These are phyloP conservation scores for Iodosphaeria phyllophila DNA, from an alignment of 2,329 filamentous ascomycete genomes.

Conservation along the genomic window DNA sequence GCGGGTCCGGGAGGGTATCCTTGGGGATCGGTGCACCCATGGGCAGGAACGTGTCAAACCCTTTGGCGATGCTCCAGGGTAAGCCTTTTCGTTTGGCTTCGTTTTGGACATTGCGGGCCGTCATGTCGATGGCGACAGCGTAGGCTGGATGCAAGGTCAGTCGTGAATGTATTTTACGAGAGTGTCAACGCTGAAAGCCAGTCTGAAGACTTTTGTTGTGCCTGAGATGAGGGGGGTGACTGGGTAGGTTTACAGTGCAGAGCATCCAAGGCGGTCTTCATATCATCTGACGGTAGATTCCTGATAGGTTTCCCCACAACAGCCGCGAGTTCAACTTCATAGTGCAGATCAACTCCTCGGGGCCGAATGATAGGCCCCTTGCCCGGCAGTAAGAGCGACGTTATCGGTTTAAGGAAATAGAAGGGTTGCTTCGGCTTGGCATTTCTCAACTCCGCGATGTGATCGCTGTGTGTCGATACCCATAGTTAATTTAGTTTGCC, in stretches of 20 bases:
- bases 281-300: slow-evolving; percentile 59
- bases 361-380: slow-evolving; percentile 69
- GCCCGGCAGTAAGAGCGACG: slow-evolving; percentile 63
- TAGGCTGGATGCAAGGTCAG: slow-evolving; percentile 38
- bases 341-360: slow-evolving; percentile 70
- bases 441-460: slow-evolving; percentile 83
- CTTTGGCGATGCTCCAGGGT: slow-evolving; percentile 92
- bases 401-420: slow-evolving; percentile 94
- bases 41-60: slow-evolving; percentile 93
- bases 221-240: neutral
- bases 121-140: slow-evolving; percentile 90
- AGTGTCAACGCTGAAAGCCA: neutral
- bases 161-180: neutral
- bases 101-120: slow-evolving; percentile 83
- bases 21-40: slow-evolving; percentile 70
- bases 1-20: slow-evolving; percentile 64
- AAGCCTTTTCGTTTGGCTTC: slow-evolving; percentile 95
- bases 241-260: slow-evolving; percentile 45
- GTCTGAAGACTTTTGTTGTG: too few species aligned
- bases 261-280: slow-evolving; percentile 57
- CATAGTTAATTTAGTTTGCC: slow-evolving; percentile 8
- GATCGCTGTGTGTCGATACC: slow-evolving; percentile 40
- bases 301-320: slow-evolving; percentile 68
- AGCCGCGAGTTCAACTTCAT: slow-evolving; percentile 85
- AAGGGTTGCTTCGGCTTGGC: slow-evolving; percentile 83